phyloP scores from a whole-genome alignment of 352 stramenopile genomes.

The Globisporangium okanoganense region DNA sequence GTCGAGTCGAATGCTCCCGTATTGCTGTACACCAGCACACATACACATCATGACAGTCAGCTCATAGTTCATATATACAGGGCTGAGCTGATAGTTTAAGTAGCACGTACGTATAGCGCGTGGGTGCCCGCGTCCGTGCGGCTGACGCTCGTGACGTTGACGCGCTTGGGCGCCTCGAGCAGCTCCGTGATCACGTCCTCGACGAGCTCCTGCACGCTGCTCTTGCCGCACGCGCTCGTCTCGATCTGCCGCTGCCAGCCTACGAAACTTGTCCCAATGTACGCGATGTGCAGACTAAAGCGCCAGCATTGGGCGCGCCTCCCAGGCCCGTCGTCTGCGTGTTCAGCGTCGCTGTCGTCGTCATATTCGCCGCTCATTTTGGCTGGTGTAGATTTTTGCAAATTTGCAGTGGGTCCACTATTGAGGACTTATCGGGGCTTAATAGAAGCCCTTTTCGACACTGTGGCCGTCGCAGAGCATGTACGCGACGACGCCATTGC shows the following conservation, averaged over 20 bases:
- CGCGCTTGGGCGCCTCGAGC: constrained; percentile 34
- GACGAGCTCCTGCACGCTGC: constrained; percentile 79
- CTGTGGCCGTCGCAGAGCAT: constrained; percentile 60
- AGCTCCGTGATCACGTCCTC: constrained; percentile 60
- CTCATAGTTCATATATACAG: too few species aligned
- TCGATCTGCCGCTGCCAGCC: constrained; percentile 76
- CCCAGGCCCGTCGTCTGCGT: background rate
- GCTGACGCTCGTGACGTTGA: constrained; percentile 84
- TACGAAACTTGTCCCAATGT: constrained; percentile 69
- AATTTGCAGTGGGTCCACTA: background rate
- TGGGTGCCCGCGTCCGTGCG: constrained; percentile 82
- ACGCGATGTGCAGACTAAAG: constrained; percentile 75
- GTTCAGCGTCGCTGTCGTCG: background rate
- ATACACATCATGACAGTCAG: constrained; percentile 2
- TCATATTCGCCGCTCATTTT: background rate
- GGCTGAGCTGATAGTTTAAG: too few species aligned
- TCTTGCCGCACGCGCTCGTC: constrained; percentile 39
- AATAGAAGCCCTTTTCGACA: constrained; percentile 57
- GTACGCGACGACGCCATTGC: constrained; percentile 50
- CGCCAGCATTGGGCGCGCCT: constrained; percentile 24
- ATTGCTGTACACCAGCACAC: constrained; percentile 52
- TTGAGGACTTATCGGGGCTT: constrained; percentile 5
- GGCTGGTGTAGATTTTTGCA: background rate
- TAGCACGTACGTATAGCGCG: constrained; percentile 63
- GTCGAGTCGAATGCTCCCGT: constrained; percentile 65